Percentiles rank a stretch among this genome's conserved stretches.
Evolutionary conservation across 805 yeast genomes (phyloP).

Genomic region (Metschnikowia lochheadii): DNA sequence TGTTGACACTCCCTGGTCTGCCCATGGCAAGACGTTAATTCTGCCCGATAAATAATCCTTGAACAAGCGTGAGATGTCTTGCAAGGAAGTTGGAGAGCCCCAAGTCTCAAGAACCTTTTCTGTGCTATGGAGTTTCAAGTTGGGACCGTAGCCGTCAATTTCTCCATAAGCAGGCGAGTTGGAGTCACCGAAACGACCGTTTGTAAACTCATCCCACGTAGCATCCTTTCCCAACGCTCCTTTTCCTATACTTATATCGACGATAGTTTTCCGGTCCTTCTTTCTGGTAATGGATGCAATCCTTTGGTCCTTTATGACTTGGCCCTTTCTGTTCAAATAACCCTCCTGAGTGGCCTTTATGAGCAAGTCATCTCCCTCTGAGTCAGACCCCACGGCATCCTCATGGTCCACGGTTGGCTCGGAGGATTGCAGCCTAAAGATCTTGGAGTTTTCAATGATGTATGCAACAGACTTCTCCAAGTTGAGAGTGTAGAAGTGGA

Average conservation of each 20-base stretch:
- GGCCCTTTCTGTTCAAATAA: constrained; percentile 25
- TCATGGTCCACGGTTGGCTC: constrained; percentile 21
- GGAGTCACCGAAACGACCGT: constrained; percentile 93
- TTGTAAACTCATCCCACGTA: constrained; percentile 96
- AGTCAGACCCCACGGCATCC: constrained; percentile 40
- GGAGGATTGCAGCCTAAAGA: neutral
- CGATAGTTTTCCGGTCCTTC: constrained; percentile 48
- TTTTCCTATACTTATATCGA: constrained; percentile 79
- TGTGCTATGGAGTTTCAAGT: constrained; percentile 64
- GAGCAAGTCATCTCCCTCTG: constrained; percentile 23
- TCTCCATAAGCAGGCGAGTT: constrained; percentile 97
- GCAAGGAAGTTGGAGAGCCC: constrained; percentile 65
- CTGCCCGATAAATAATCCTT: constrained; percentile 69
- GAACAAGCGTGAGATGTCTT: constrained; percentile 65
- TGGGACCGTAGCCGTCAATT: constrained; percentile 95
- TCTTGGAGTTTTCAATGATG: constrained; percentile 56
- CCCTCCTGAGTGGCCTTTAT: constrained; percentile 20
- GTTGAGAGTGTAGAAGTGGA: constrained; percentile 90
- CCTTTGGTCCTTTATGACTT: constrained; percentile 33
- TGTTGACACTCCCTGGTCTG: constrained; percentile 76
- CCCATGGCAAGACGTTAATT: constrained; percentile 84
- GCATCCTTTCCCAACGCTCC: constrained; percentile 86
- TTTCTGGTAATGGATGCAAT: constrained; percentile 22
- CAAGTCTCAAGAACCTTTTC: constrained; percentile 66
- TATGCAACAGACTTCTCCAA: constrained; percentile 90